Evolutionary conservation across 306 rosid species (phyloP), one percentile per base, ranked within the genome.

Genomic region (Adenanthera pavonina): DNA sequence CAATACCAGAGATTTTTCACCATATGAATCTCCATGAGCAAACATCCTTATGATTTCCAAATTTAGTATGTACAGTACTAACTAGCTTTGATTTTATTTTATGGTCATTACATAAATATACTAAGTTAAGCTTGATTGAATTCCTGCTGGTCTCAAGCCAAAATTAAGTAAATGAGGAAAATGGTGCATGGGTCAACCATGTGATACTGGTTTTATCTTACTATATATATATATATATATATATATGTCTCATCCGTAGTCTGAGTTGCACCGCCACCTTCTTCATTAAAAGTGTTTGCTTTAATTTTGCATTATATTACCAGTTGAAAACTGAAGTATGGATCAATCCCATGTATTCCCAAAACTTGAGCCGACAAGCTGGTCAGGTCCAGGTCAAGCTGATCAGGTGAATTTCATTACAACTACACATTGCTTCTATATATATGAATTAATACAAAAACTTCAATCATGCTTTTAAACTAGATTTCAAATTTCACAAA

Each of bases 341-440:
- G 35, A 90, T 57, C 75, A 69, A 62, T 25, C 30, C 30, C 30
- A 25, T 25, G 30, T 25, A 25, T 25, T 78, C 85, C 40, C 80
- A 90, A 19, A 74, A 72, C 9, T 2, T 43, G 6, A 79, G 83
- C 76, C 33, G 71, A 0, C 86, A 90, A 82, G 89, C 89, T 13
- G 89, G 89, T 59, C 84, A 83, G 78, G 84, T 80, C 72, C 61
- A 44, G 33, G 90, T 90, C 72, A 88, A 25, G 30, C 30, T 25
- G 30, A 25, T 25, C 76, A 83, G 77, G 87, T 81, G 80, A 56
- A 8, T 41, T 4, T 4, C 5, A 41, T 4, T 41, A 41, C 6
- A 25, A 25, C 30, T 25, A 25, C 30, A 25, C 30, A 25, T 25
- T 25, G 30, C 30, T 25, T 25, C 30, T 25, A 25, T 25, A 25